phyloP scores from a whole-genome alignment of 495 filamentous ascomycete species.

The Amorphotheca resinae region DNA sequence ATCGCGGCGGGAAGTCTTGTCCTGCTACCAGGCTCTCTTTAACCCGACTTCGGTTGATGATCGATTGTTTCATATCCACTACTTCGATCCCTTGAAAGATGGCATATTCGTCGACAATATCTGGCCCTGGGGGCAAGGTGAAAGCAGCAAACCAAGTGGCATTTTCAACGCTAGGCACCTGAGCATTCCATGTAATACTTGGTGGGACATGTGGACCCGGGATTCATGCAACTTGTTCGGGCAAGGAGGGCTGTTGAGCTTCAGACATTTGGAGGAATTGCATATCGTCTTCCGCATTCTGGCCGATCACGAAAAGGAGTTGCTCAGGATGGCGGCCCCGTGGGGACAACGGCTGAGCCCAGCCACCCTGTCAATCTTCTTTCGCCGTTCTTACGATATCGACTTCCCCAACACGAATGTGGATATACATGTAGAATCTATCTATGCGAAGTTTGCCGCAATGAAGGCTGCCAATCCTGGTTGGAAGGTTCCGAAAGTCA shows the following conservation, averaged over 20 bases:
- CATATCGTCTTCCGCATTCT: constrained; percentile 1
- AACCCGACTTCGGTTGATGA: not conserved
- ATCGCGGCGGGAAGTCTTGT: not conserved
- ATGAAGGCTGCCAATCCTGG: not conserved
- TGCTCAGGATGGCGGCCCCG: not conserved
- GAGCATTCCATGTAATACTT: constrained; percentile 4
- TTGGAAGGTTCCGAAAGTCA: constrained; percentile 2
- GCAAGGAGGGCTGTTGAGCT: not conserved
- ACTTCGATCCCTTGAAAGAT: not conserved
- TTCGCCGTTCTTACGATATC: not conserved
- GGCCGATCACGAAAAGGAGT: not conserved
- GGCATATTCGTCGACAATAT: constrained; percentile 2
- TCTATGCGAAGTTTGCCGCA: not conserved
- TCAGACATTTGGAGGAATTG: constrained; percentile 2
- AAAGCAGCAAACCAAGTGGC: not conserved
- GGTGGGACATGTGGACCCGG: not conserved
- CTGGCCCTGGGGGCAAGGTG: not conserved
- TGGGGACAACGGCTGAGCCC: not conserved
- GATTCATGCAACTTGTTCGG: not conserved
- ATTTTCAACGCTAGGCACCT: not conserved
- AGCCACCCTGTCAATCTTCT: not conserved
- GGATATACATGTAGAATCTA: not conserved
- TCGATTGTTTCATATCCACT: not conserved
- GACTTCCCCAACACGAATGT: not conserved
- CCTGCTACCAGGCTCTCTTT: not conserved